These are phyloP conservation scores for Myxozyma udenii DNA, from an alignment of 805 yeast species.

Conservation along the genomic window DNA sequence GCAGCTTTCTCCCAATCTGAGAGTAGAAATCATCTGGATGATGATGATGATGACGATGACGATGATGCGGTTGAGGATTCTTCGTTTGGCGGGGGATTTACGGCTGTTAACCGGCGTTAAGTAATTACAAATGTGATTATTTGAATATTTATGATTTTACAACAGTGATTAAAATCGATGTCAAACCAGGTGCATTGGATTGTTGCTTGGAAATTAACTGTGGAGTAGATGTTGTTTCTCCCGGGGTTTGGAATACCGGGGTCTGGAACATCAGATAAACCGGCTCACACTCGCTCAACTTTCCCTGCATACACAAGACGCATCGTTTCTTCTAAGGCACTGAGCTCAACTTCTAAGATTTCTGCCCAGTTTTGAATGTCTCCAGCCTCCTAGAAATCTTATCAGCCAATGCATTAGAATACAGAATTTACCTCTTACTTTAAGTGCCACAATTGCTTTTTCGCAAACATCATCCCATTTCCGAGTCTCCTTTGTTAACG, in stretches of 20 bases:
- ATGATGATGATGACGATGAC: conserved; percentile 17
- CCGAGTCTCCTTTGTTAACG: conserved; percentile 17
- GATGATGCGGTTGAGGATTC: conserved; percentile 26
- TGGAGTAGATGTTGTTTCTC: no score
- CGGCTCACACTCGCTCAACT: neutral
- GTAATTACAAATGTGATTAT: neutral
- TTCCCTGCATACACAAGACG: conserved; percentile 40
- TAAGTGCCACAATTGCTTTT: conserved; percentile 16
- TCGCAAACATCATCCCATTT: conserved; percentile 23
- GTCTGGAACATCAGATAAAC: neutral
- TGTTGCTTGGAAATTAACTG: no score
- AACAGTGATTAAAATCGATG: no score
- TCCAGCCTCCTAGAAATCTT: conserved; percentile 34
- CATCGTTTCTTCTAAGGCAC: conserved; percentile 63
- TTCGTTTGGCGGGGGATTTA: conserved; percentile 25
- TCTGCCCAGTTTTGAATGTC: conserved; percentile 61
- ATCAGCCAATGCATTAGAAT: neutral
- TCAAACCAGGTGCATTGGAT: no score
- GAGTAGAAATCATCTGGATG: conserved; percentile 1
- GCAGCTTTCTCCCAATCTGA: no score
- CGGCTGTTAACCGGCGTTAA: conserved; percentile 23
- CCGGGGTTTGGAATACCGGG: neutral
- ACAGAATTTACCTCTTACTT: neutral
- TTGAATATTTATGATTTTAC: no score
- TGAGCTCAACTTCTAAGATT: conserved; percentile 62